phyloP scores from a whole-genome alignment of 75 land plant species.

The Cunninghamia lanceolata region DNA sequence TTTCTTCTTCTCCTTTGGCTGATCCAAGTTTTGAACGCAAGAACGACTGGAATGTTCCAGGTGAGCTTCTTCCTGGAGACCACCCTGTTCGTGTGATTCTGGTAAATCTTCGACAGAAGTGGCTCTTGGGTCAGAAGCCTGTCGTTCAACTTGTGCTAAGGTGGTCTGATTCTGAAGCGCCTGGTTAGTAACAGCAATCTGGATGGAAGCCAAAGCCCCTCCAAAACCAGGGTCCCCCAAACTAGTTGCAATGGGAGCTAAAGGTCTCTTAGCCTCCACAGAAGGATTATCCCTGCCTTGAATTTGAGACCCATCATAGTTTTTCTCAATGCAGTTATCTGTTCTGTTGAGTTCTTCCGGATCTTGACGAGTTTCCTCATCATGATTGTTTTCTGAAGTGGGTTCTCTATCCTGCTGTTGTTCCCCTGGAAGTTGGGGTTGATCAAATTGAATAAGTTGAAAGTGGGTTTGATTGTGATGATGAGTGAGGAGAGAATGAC shows the following conservation, averaged over 20 bases:
- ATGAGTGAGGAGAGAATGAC: neutral
- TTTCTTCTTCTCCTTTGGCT: conserved; percentile 5
- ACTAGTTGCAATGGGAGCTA: conserved; percentile 5
- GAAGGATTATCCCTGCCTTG: neutral
- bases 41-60: neutral
- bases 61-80: neutral
- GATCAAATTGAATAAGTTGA: conserved; percentile 8
- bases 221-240: conserved; percentile 6
- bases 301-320: neutral
- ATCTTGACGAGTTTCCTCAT: neutral
- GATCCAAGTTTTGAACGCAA: neutral
- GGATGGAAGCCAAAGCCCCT: conserved; percentile 7
- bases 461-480: neutral
- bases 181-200: conserved; percentile 2
- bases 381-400: neutral
- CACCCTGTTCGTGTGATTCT: neutral
- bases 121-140: neutral
- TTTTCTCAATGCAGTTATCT: neutral
- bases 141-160: neutral
- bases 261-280: neutral
- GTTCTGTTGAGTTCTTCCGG: neutral
- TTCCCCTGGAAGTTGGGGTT: neutral
- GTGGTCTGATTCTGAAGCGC: neutral
- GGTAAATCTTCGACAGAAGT: neutral
- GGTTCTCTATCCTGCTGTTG: neutral